A percentile compares a stretch with the other conserved stretches of the same genome.
Conservation (phyloP, 1,139 yeast species). For the Hyphopichia burtonii region DNA sequence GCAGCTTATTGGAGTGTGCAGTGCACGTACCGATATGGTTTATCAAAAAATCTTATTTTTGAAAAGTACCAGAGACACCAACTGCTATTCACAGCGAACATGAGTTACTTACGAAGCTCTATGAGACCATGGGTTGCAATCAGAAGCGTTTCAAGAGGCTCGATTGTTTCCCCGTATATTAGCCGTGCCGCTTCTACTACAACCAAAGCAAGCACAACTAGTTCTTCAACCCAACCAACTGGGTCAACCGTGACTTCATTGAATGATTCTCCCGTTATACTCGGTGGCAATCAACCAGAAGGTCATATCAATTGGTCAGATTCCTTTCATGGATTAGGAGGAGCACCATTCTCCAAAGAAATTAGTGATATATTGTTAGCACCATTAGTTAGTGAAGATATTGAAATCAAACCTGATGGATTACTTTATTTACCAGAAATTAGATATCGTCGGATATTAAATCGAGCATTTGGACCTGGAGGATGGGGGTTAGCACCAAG, state of each 20-base stretch:
- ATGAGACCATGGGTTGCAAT: too few relatives aligned
- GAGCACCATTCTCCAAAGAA: conserved; percentile 64
- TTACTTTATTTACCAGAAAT: conserved; percentile 89
- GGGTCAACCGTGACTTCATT: conserved; percentile 10
- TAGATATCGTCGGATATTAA: conserved; percentile 84
- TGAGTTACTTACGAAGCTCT: too few relatives aligned
- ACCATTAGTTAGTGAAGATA: conserved; percentile 63
- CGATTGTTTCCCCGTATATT: too few relatives aligned
- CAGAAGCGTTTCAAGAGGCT: too few relatives aligned
- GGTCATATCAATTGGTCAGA: conserved; percentile 62
- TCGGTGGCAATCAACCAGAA: conserved; percentile 1
- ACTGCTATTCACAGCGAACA: too few relatives aligned
- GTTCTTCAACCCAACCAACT: conserved; percentile 4
- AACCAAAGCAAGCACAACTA: background rate
- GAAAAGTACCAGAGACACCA: background rate
- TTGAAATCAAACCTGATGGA: conserved; percentile 96
- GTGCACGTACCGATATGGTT: too few relatives aligned
- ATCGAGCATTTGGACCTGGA: conserved; percentile 95
- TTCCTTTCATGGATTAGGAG: conserved; percentile 81
- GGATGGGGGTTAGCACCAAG: conserved; percentile 99
- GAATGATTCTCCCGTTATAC: conserved; percentile 20
- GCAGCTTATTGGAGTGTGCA: too few relatives aligned
- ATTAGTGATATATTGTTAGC: conserved; percentile 60
- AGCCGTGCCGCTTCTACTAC: conserved; percentile 4
- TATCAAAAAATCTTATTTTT: too few relatives aligned